A percentile compares a stretch with the other conserved stretches of the same genome.
Conservation (phyloP, 306 rosid genomes). For the Trifolium fragiferum region DNA sequence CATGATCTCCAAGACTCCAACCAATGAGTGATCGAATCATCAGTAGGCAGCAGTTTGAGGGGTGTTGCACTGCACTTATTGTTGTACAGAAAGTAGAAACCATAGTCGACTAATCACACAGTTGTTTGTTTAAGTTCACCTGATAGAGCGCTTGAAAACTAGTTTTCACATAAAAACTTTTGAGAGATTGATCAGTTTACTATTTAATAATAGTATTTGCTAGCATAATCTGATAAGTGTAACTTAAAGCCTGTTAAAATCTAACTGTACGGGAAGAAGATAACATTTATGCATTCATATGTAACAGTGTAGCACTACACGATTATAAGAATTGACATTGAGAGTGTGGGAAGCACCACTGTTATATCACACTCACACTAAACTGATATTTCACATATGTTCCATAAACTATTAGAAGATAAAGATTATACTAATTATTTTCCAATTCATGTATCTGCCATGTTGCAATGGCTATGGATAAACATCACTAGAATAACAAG, state of each 20-base stretch:
- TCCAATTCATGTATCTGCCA: conserved; percentile 24
- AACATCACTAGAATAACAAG: conserved; percentile 21
- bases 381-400: conserved; percentile 7
- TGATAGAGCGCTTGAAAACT: not conserved
- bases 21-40: not conserved
- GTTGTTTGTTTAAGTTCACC: not conserved
- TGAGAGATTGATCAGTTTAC: not conserved
- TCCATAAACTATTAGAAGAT: not conserved
- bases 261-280: not conserved
- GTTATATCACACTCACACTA: not conserved
- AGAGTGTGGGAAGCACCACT: not conserved
- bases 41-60: conserved; percentile 5
- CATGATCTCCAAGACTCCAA: not conserved
- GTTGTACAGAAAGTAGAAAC: not conserved
- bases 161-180: not conserved
- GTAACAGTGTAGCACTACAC: not conserved
- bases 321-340: not conserved
- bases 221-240: not conserved
- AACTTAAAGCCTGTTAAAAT: not conserved
- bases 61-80: not conserved
- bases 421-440: not conserved
- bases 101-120: not conserved
- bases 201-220: not conserved
- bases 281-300: not conserved
- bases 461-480: conserved; percentile 24